Evolutionary conservation across 164 flowering plant species (phyloP), one percentile per base, ranked within the genome.

Genomic region (Magnolia officinalis): DNA sequence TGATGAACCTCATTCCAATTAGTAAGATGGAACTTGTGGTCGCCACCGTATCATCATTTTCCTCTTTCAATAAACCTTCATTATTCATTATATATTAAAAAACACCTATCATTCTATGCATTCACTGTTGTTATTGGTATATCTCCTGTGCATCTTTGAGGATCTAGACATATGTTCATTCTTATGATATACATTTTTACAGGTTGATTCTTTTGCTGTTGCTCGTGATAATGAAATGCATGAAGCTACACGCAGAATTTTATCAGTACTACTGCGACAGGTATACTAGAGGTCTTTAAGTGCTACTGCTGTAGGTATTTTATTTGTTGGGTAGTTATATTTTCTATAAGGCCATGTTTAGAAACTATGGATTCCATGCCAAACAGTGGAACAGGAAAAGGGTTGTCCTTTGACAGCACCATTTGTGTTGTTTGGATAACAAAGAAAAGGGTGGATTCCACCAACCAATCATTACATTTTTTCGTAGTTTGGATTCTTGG

Each of bases 181-280:
- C 29, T 21, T 66, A 21, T 0, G 13, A 13, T 37, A 37, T 68
- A 29, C 29, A 20, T 52, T 67, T 49, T 61, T 73, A 45, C 83
- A 92, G 99, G 90, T 92, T 81, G 99, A 96, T 90, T 91, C 98
- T 76, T 88, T 96, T 86, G 99, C 99, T 82, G 82, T 83, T 84
- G 75, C 94, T 80, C 97, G 99, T 79, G 97, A 90, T 82, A 88
- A 77, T 77, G 98, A 93, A 80, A 96, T 91, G 87, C 99, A 96
- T 85, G 99, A 96, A 87, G 99, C 99, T 76, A 94, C 98, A 6
- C 90, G 99, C 8, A 89, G 99, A 83, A 81, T 96, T 70, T 87
- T 96, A 74, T 96, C 99, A 13, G 98, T 96, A 50, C 74, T 96
- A 72, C 67, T 96, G 81, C 86, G 96, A 67, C 99, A 96, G 98